A percentile compares a stretch with the other conserved stretches of the same genome.
These are phyloP conservation scores for Cystofilobasidium ferigula DNA, from an alignment of 768 basidiomycete genomes.

Conservation along the genomic window DNA sequence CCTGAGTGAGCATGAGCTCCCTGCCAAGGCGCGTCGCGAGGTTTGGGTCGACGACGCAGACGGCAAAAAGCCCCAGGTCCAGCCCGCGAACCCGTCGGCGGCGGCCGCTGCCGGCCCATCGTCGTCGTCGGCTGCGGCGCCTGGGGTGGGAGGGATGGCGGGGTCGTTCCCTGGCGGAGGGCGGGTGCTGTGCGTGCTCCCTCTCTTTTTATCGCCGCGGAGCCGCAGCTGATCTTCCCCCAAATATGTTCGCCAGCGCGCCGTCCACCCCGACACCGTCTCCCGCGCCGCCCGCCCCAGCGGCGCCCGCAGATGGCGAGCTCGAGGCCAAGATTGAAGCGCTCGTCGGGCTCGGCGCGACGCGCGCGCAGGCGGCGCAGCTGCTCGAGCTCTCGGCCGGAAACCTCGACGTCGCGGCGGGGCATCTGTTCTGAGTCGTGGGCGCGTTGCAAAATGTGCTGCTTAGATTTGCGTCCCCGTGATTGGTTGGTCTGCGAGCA, in stretches of 20 bases:
- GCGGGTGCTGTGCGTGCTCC: constrained; percentile 41
- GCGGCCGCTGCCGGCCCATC: constrained; percentile 31
- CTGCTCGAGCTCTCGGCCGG: constrained; percentile 7
- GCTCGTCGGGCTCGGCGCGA: constrained; percentile 8
- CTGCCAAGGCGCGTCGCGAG: constrained; percentile 52
- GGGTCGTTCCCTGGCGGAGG: constrained; percentile 59
- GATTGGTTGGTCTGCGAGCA: too few species aligned
- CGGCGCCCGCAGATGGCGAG: neutral
- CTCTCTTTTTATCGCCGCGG: neutral
- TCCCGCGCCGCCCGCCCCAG: neutral
- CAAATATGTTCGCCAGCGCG: neutral
- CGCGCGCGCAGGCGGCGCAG: neutral
- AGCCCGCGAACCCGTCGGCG: constrained; percentile 29
- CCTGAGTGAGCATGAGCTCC: constrained; percentile 87
- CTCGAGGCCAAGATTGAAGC: constrained; percentile 5
- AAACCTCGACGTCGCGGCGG: constrained; percentile 17
- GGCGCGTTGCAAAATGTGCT: too few species aligned
- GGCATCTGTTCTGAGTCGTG: constrained; percentile 6
- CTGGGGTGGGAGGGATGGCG: constrained; percentile 25
- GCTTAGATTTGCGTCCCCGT: too few species aligned
- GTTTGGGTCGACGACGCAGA: constrained; percentile 21
- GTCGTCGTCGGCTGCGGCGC: neutral
- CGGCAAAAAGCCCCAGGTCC: constrained; percentile 24
- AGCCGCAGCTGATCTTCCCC: too few species aligned
- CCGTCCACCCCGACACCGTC: neutral